phyloP scores from a whole-genome alignment of 148 eudicot species.

The Fallopia convolvulus region DNA sequence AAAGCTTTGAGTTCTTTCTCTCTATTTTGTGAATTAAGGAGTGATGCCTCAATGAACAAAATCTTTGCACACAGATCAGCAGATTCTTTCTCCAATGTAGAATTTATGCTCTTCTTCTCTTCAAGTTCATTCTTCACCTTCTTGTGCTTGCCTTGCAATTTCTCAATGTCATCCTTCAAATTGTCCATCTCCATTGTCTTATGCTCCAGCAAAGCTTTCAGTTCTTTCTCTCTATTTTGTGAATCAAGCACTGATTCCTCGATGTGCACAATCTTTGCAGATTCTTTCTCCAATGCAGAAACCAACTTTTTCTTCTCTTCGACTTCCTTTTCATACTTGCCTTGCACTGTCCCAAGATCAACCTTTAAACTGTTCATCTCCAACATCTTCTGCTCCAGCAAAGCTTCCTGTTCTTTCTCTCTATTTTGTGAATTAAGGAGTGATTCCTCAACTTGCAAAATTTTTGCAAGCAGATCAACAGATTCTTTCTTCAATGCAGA shows the following conservation, averaged over 20 bases:
- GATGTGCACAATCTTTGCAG: not conserved
- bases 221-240: conserved; percentile 21
- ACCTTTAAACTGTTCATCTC: conserved; percentile 26
- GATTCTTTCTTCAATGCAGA: conserved; percentile 19
- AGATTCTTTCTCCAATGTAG: conserved; percentile 18
- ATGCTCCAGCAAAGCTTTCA: conserved; percentile 28
- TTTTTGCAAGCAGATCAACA: conserved; percentile 11
- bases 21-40: conserved; percentile 23
- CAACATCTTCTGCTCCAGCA: conserved; percentile 24
- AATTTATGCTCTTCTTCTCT: conserved; percentile 23
- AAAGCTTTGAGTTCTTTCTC: conserved; percentile 28
- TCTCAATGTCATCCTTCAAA: conserved; percentile 19
- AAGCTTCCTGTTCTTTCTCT: conserved; percentile 26
- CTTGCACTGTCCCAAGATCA: conserved; percentile 21
- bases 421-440: conserved; percentile 22
- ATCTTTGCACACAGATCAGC: conserved; percentile 12
- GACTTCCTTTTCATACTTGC: conserved; percentile 20
- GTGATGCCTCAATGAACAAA: not conserved
- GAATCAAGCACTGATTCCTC: conserved; percentile 17
- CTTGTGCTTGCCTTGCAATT: conserved; percentile 23
- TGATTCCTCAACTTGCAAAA: not conserved
- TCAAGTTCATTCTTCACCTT: conserved; percentile 18
- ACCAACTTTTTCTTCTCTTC: conserved; percentile 24
- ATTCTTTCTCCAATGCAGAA: conserved; percentile 21
- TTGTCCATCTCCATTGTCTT: conserved; percentile 26